A percentile compares a stretch with the other conserved stretches of the same genome.
Conservation (phyloP, 208 protist genomes). For the Trypanosoma melophagium region DNA sequence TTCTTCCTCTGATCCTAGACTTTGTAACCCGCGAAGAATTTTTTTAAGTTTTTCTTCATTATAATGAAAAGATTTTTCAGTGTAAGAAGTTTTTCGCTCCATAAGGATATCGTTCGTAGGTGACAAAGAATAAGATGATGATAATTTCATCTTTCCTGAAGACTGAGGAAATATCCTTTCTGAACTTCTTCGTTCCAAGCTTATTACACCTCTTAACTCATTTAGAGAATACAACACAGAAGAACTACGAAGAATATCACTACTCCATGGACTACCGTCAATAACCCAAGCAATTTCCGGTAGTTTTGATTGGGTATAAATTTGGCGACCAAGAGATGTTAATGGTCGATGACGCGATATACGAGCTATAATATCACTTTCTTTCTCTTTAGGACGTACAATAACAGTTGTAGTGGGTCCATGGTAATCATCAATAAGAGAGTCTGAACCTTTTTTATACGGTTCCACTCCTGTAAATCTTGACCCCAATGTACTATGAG, state of each 20-base stretch:
- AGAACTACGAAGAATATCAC: constrained; percentile 9
- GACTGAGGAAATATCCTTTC: background rate
- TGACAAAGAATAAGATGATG: too few relatives aligned
- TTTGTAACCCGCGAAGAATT: background rate
- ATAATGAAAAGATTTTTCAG: background rate
- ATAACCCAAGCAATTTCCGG: background rate
- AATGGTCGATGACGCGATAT: background rate
- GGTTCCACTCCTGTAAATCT: background rate
- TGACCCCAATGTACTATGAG: background rate
- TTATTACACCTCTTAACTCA: background rate
- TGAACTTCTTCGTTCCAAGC: background rate
- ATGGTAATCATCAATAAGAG: constrained; percentile 1
- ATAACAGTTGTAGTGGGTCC: constrained; percentile 17
- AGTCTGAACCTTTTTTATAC: background rate
- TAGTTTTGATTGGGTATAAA: background rate
- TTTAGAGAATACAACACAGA: background rate
- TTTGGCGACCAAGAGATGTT: background rate
- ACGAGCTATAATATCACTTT: background rate
- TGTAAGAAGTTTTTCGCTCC: background rate
- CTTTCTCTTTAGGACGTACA: background rate
- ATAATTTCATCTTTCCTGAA: background rate
- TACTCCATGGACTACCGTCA: constrained; percentile 5
- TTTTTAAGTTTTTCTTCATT: background rate
- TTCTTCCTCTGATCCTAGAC: background rate
- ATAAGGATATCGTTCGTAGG: background rate